Evolutionary conservation across 257 asterid species (phyloP), one percentile per base, ranked within the genome.

Genomic region (Lavandula angustifolia): DNA sequence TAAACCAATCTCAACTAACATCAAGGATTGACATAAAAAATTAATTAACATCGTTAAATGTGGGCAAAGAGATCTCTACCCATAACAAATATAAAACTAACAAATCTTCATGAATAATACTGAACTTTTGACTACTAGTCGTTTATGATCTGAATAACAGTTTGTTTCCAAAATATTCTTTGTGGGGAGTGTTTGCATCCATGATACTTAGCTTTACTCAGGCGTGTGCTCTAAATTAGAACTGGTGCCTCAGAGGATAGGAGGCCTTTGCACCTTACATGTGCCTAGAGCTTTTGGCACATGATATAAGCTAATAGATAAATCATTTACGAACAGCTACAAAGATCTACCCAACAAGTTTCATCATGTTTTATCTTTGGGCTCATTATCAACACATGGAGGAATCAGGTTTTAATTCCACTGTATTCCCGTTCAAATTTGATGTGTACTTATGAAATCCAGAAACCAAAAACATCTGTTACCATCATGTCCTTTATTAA

Each of bases 391-490:
- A 57, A 54, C 47, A n/a, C 34, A 59, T 0, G 33, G 34, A 43
- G 7, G 16, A 54, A 44, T 60, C 11, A 54, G 48, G 38, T 42
- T 62, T 64, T 17, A 50, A 7, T 51, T 51, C 22, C 33, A 51
- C 7, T 51, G 60, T 6, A 5, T 35, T 60, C 35, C 54, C 43
- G 22, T 62, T 66, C 56, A 48, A 33, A 54, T 10, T 48, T 46
- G n/a, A n/a, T 18, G 13, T 44, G 62, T 3, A 61, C 27, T 40
- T 16, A 47, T 31, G 72, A 35, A 38, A 18, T 38, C 66, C 32
- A 49, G 49, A 53, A 50, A 22, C 54, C 13, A 63, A 48, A 41
- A 61, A 54, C 52, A 16, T 59, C 38, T 51, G 29, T 32, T 32
- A 70, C 12, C 6, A 14, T 22, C 49, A 27, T 46, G 41, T 43